Conservation (phyloP, 805 yeast species). For the Yamadazyma philogaea region DNA sequence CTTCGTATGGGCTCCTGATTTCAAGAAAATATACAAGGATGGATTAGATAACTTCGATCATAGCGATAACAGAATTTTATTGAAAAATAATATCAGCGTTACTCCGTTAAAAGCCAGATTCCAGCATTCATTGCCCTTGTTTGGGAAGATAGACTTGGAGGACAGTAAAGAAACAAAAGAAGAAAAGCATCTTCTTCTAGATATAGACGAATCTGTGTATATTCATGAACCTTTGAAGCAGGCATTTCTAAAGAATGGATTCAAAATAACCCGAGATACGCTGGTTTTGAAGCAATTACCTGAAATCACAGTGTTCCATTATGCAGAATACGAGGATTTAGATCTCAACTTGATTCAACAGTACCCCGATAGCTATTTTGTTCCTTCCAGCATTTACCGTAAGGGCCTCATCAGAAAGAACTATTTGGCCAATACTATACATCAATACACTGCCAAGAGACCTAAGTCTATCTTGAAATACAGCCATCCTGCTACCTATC, state of each 20-base stretch:
- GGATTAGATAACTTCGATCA: slow-evolving; percentile 40
- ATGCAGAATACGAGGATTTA: slow-evolving; percentile 85
- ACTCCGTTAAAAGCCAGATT: slow-evolving; percentile 66
- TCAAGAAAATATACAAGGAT: slow-evolving; percentile 58
- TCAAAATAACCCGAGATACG: slow-evolving; percentile 20
- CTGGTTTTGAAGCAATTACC: slow-evolving; percentile 17
- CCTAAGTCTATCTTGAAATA: slow-evolving; percentile 58
- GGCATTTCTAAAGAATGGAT: slow-evolving; percentile 29
- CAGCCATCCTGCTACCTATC: slow-evolving; percentile 73
- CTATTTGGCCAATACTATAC: slow-evolving; percentile 81
- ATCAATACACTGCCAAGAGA: slow-evolving; percentile 66
- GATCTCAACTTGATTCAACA: slow-evolving; percentile 63
- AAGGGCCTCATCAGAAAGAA: slow-evolving; percentile 91
- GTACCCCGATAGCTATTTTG: slow-evolving; percentile 48
- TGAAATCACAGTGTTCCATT: slow-evolving; percentile 55
- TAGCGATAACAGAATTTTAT: slow-evolving; percentile 69
- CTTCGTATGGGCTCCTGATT: slow-evolving; percentile 84
- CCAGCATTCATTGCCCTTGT: slow-evolving; percentile 46
- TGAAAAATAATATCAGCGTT: slow-evolving; percentile 57
- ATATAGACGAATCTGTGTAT: slow-evolving; percentile 39
- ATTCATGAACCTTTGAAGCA: slow-evolving; percentile 39
- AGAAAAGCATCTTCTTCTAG: slow-evolving; percentile 25
- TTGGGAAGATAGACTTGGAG: slow-evolving; percentile 54
- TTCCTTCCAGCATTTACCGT: slow-evolving; percentile 81
- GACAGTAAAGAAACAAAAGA: slow-evolving; percentile 4